Evolutionary conservation across 2,329 filamentous ascomycete species (phyloP), one percentile per base, ranked within the genome.

Genomic region (Ophiostoma piceae): DNA sequence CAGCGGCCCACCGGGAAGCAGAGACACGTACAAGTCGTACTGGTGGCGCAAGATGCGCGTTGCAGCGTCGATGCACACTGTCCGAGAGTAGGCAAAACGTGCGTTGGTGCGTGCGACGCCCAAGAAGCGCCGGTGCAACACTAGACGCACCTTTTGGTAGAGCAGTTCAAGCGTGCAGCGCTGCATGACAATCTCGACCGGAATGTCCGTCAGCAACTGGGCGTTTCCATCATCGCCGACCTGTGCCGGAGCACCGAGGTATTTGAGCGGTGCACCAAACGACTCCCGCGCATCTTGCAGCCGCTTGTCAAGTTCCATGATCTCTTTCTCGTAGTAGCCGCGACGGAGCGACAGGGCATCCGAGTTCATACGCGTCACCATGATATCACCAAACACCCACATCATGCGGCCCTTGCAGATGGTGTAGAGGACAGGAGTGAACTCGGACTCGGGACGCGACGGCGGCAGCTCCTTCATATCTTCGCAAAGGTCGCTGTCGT

Each of bases 401-500:
- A 75, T 60, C 37, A 76, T 64, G 7, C 75, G 72, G 1, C 57
- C 22, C 62, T 74, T 74, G 43, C 74, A 71, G 29, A 74, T 72
- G 22, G 65, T 67, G 26, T 74, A 73, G 1, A 76, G 68, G 1
- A 69, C 77, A 7, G 80, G 79, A 1, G 81, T 82, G 19, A 80
- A 77, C 60, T 84, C 82, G 0, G 79, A 79, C 19, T 77, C 74
- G 1, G 81, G 79, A 0, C 82, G 78, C 5, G 80, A 77, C 0
- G 78, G 76, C 1, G 83, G 83, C 69, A 84, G 77, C 4, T 79
- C 77, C 12, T 75, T 75, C 19, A 79, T 78, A 26, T 79, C 76
- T 74, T 85, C 83, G 73, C 84, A 82, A 73, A 86, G 84, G 74
- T 86, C 84, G 14, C 81, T 79, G 71, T 86, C 84, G 67, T 76